These are phyloP conservation scores for Alternaria sp. DNA, from an alignment of 2,329 filamentous ascomycete species.

Conservation along the genomic window DNA sequence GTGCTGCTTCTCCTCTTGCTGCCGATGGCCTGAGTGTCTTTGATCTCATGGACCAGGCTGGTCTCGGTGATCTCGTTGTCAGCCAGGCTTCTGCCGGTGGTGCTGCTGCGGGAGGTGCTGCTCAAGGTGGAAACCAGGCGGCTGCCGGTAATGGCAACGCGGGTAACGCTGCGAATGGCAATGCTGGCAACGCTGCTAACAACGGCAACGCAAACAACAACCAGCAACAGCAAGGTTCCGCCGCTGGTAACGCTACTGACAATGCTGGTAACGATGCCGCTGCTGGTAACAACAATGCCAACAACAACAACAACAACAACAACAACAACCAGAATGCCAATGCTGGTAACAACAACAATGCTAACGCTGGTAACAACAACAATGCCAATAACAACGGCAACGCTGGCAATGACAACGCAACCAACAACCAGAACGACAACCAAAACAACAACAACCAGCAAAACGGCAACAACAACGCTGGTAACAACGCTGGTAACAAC, in stretches of 20 bases:
- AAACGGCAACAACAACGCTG: neutral
- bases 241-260: conserved; percentile 20
- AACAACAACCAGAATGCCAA: conserved; percentile 3
- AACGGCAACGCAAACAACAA: conserved; percentile 20
- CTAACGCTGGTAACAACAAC: conserved; percentile 5
- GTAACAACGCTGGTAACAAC: conserved; percentile 7
- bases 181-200: conserved; percentile 11
- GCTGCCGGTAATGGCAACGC: conserved; percentile 19
- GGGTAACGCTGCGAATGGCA: conserved; percentile 4
- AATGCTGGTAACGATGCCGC: conserved; percentile 22
- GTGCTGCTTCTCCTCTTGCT: conserved; percentile 63
- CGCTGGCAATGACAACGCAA: conserved; percentile 13
- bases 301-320: conserved; percentile 5
- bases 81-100: conserved; percentile 40
- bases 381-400: conserved; percentile 14
- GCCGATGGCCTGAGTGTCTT: conserved; percentile 72
- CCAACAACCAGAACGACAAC: conserved; percentile 8
- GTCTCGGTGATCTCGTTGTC: conserved; percentile 69
- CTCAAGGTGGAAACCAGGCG: conserved; percentile 22
- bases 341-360: conserved; percentile 2
- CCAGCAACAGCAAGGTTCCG: conserved; percentile 9
- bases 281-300: conserved; percentile 8
- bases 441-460: neutral
- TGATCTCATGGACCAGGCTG: conserved; percentile 68
- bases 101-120: conserved; percentile 38